Base-by-base conservation (phyloP, 129 eudicot species). In the Heracleum sosnowskyi region DNA sequence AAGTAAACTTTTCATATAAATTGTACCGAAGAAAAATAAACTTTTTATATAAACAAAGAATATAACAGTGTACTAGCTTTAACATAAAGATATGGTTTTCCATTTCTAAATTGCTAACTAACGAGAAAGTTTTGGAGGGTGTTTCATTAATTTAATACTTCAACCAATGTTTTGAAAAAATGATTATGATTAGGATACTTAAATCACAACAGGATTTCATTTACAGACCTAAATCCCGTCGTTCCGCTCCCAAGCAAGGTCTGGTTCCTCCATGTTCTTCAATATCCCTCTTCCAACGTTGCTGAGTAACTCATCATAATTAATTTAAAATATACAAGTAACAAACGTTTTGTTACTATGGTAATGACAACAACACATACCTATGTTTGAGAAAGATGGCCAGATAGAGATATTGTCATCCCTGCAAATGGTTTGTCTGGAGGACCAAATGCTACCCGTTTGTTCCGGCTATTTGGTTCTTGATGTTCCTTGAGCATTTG, bases 141-240 rank as follows among this genome's bases (percentile, higher is more conserved):
- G n/a, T n/a, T 55, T 55, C 34, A 26, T n/a, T n/a, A 60, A 26
- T 60, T n/a, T 34, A 60, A 10, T n/a, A 60, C 33, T 60, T 26
- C 12, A n/a, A 10, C 31, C 2, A 3, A 60, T 10, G 16, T 60
- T 63, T 41, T 75, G 36, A 81, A 12, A 28, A 64, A 78, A 29
- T 0, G 31, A 57, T 83, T 82, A 93, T 97, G n/a, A n/a, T n/a
- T n/a, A n/a, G n/a, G 99, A 96, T 96, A 96, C 99, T 80, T 88
- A 86, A 89, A 85, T 78, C 91, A 87, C 92, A 84, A 81, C 84
- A 79, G 82, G 91, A 90, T 88, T 79, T 84, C 93, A 89, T 86
- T 88, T 88, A 92, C 99, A 96, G 99, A 96, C 99, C 97, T 96
- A 97, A 89, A 96, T 97, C 87, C 97, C 99, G 84, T 96, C 99